Evolutionary conservation across 1,284 basidiomycete species (phyloP), one percentile per base, ranked within the genome.

Genomic region (Gyrodon tennesseensis): DNA sequence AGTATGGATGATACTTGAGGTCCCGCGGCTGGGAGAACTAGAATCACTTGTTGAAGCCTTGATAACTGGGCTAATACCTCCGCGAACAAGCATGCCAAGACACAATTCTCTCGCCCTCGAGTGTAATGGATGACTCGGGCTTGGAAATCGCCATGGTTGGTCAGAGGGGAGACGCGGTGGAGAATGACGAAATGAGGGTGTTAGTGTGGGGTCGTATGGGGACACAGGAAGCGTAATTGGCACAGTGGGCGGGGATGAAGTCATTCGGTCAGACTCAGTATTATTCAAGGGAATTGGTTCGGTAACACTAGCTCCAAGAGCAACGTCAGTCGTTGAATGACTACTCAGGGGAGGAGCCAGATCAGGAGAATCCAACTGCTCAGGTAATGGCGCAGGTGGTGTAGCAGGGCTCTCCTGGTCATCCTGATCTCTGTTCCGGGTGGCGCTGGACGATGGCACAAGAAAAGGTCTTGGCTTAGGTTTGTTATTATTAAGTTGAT

Each of bases 91-190:
- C 81, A 87, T 84, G 60, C 82, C 81, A 54, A 90, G 77, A 34
- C 86, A 86, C n/a, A 89, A 70, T 64, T 91, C 86, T 48, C 84
- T 83, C 16, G 83, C 82, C 39, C 76, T 81, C 19, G 84, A 85
- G 73, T 89, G 84, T 43, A 90, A 76, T 6, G 89, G 87, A 72
- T 90, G 86, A 60, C 86, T 87, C 27, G 87, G 87, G 70, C 87
- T 89, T 23, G 86, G 84, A 73, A 85, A 91, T 44, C 87, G 84
- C 90, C 89, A 91, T 9, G 90, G 89, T 65, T 90, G 88, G 67
- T 89, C 86, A 25, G 85, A 87, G 12, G 88, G 87, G 27, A 87
- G 81, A 12, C 83, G 86, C 0, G 86, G 83, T 18, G 89, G 86
- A 12, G 88, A 90, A 72, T 91, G 89, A 51, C 87, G 85, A 76